Base-by-base conservation (phyloP, 495 filamentous ascomycete genomes). In the Podospora pseudopauciseta region DNA sequence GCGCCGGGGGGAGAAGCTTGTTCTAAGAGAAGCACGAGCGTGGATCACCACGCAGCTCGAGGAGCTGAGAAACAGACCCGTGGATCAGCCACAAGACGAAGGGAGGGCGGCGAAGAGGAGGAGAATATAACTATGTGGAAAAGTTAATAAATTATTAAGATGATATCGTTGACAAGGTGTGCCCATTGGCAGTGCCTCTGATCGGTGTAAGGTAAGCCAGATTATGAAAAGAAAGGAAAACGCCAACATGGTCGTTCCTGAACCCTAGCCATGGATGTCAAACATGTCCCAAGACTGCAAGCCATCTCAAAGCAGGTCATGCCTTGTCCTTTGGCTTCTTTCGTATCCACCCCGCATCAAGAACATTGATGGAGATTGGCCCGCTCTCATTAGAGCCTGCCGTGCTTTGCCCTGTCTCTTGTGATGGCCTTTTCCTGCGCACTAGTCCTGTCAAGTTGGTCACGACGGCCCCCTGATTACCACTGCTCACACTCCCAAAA, bases 1-100 rank as follows among this genome's bases (percentile, higher is more conserved):
- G 49, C 86, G 93, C 60, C 77, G 88, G 49, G 94, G 93, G 9
- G 94, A 97, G 78, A 96, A 96, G 74, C 80, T 84, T 65, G 80
- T 96, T n/a, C 67, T 88, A 75, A 75, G 82, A 80, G 80, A 80
- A 73, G 83, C 81, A 30, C 66, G 68, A 63, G 49, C 16, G 26
- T 77, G 73, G 70, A 66, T 76, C 0, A 56, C 26, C 55, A 15
- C 19, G 9, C 19, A 72, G 23, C 4, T 73, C 67, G 63, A 68
- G 4, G 68, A 70, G 64, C 2, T 68, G 49, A 54, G 30, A n/a
- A 34, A 53, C 44, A 56, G 60, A 55, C 58, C 57, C 15, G 26
- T 59, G 58, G 44, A 63, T 9, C 63, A 56, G 27, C 70, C 28
- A 56, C 66, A 67, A 49, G 69, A 67, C 28, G 72, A 34, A 4